Evolutionary conservation across 2,329 filamentous ascomycete species (phyloP).

Genomic region (Daldinia sp.): DNA sequence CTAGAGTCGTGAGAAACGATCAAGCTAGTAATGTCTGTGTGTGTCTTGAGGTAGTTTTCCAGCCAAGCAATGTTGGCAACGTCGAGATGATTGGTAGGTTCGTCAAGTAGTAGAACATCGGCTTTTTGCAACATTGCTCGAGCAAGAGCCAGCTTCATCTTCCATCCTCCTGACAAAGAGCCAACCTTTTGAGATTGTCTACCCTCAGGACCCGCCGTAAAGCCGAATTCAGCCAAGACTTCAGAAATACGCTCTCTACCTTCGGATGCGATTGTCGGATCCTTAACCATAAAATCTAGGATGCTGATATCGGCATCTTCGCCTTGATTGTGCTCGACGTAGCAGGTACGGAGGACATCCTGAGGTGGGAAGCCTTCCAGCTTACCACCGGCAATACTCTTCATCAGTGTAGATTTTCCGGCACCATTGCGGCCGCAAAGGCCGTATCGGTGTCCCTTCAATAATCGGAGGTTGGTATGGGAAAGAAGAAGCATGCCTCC

Average conservation of each 20-base stretch:
- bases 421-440: conserved; percentile 97
- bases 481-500: conserved; percentile 97
- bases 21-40: conserved; percentile 95
- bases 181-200: conserved; percentile 91
- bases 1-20: conserved; percentile 99
- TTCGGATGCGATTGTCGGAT: conserved; percentile 84
- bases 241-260: conserved; percentile 83
- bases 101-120: conserved; percentile 96
- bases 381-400: conserved; percentile 94
- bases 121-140: conserved; percentile 96
- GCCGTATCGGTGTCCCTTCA: conserved; percentile 97
- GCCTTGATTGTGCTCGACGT: conserved; percentile 99
- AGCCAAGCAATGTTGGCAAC: conserved; percentile 97
- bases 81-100: conserved; percentile 98
- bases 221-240: conserved; percentile 92
- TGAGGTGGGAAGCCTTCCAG: conserved; percentile 95
- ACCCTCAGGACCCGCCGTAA: conserved; percentile 89
- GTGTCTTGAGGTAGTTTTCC: conserved; percentile 93
- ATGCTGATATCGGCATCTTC: conserved; percentile 98
- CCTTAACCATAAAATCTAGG: conserved; percentile 90
- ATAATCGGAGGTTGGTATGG: conserved; percentile 91
- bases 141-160: conserved; percentile 98
- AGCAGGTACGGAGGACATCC: conserved; percentile 93
- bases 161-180: conserved; percentile 97
- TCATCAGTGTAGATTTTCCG: conserved; percentile 99